These are phyloP conservation scores for Phytophthora podocarpi DNA, from an alignment of 352 stramenopile genomes.

Conservation along the genomic window DNA sequence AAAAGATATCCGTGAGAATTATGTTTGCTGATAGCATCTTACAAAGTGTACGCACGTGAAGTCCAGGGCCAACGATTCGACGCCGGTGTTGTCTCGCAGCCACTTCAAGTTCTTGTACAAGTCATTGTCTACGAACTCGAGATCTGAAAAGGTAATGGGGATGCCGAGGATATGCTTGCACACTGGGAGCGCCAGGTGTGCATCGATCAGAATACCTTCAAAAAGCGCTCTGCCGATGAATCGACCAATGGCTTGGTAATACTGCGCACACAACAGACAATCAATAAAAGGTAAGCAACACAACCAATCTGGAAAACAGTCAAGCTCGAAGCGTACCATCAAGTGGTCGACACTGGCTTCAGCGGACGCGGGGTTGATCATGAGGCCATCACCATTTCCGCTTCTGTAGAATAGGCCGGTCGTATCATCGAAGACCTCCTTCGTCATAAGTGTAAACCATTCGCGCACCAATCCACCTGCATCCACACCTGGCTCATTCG, in stretches of 20 bases:
- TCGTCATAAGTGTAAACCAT: conserved; percentile 92
- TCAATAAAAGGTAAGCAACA: conserved; percentile 16
- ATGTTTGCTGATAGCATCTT: not conserved
- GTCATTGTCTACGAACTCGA: conserved; percentile 91
- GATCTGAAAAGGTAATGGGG: conserved; percentile 90
- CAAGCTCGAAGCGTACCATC: conserved; percentile 50
- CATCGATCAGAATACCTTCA: conserved; percentile 87
- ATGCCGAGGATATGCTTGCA: conserved; percentile 92
- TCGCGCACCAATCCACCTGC: conserved; percentile 90
- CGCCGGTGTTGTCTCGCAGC: conserved; percentile 77
- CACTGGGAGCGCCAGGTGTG: conserved; percentile 82
- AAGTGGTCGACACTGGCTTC: conserved; percentile 87
- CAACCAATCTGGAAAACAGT: not conserved
- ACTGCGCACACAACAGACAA: conserved; percentile 41
- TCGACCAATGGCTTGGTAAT: conserved; percentile 88
- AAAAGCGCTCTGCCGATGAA: conserved; percentile 90
- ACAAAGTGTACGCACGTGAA: conserved; percentile 67
- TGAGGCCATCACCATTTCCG: conserved; percentile 76
- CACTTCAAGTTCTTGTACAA: conserved; percentile 88
- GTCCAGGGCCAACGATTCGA: conserved; percentile 81
- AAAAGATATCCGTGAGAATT: not conserved
- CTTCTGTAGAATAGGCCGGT: conserved; percentile 84
- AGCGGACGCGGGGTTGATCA: conserved; percentile 84
- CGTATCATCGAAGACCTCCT: conserved; percentile 88
- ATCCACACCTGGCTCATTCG: conserved; percentile 91